phyloP scores from a whole-genome alignment of 345 rosid genomes.

The Melaleuca alternifolia region DNA sequence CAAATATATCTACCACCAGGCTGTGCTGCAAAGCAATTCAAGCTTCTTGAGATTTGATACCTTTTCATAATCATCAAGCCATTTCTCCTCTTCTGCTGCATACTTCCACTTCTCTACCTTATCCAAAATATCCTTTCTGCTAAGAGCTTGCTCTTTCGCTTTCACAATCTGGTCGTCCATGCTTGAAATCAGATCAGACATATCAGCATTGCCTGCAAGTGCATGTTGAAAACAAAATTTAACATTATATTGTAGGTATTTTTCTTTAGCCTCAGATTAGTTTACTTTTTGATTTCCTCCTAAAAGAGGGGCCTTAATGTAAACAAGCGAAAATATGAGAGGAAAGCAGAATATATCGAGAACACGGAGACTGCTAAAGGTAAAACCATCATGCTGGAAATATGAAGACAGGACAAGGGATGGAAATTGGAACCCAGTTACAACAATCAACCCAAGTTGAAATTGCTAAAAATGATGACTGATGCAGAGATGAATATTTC shows the following conservation, averaged over 20 bases:
- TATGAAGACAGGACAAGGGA: background rate
- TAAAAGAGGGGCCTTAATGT: background rate
- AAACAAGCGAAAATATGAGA: background rate
- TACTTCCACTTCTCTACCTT: slow-evolving; percentile 79
- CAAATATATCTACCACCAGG: background rate
- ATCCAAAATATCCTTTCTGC: slow-evolving; percentile 81
- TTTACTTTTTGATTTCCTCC: background rate
- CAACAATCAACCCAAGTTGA: background rate
- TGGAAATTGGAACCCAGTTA: background rate
- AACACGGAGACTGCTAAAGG: background rate
- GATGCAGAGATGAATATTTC: background rate
- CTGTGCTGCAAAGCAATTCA: background rate
- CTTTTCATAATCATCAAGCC: slow-evolving; percentile 96
- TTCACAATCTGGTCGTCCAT: slow-evolving; percentile 72
- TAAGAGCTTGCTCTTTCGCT: slow-evolving; percentile 73
- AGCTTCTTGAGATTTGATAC: slow-evolving; percentile 11
- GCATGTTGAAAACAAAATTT: background rate
- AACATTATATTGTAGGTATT: background rate
- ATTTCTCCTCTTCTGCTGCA: slow-evolving; percentile 78
- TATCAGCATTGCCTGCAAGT: slow-evolving; percentile 44
- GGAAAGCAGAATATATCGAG: background rate
- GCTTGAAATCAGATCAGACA: slow-evolving; percentile 57
- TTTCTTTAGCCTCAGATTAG: background rate
- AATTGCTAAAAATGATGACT: background rate
- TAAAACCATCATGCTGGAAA: background rate